Percentiles rank a stretch among this genome's conserved stretches.
phyloP scores from a whole-genome alignment of 805 yeast genomes.

The Metschnikowia kofuensis region DNA sequence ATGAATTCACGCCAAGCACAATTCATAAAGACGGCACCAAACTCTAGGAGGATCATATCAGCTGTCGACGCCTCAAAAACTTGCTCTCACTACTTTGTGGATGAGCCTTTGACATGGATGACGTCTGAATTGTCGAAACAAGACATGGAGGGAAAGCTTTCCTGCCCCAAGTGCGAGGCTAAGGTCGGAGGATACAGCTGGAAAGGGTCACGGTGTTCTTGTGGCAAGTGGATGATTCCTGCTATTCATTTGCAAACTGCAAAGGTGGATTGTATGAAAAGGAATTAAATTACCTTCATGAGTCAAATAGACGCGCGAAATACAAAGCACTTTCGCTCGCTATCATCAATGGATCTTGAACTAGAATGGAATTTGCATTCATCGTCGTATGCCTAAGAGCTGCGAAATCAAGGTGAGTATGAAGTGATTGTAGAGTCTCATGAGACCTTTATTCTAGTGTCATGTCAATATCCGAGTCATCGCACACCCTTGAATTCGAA shows the following conservation, averaged over 20 bases:
- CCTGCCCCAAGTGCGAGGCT: conserved; percentile 78
- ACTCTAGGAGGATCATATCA: conserved; percentile 58
- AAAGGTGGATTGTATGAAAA: conserved; percentile 66
- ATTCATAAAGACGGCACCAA: conserved; percentile 62
- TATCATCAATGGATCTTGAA: no score
- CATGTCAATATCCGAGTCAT: conserved; percentile 43
- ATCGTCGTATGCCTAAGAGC: background rate
- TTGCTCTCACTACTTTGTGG: conserved; percentile 80
- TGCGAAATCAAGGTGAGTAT: no score
- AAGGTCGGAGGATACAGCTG: conserved; percentile 92
- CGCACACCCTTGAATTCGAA: conserved; percentile 18
- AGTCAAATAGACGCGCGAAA: no score
- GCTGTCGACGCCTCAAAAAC: conserved; percentile 51
- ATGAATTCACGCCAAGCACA: conserved; percentile 61
- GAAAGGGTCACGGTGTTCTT: conserved; percentile 92
- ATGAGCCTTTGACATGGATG: conserved; percentile 93
- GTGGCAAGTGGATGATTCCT: conserved; percentile 95
- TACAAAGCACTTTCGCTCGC: no score
- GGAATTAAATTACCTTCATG: background rate
- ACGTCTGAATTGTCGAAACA: conserved; percentile 67
- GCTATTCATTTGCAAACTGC: conserved; percentile 79
- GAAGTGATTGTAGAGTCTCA: no score
- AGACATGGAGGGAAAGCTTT: conserved; percentile 80
- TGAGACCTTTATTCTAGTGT: conserved; percentile 35
- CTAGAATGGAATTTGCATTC: background rate